phyloP scores from a whole-genome alignment of 2,329 filamentous ascomycete genomes.

The Xylariaceae sp. region DNA sequence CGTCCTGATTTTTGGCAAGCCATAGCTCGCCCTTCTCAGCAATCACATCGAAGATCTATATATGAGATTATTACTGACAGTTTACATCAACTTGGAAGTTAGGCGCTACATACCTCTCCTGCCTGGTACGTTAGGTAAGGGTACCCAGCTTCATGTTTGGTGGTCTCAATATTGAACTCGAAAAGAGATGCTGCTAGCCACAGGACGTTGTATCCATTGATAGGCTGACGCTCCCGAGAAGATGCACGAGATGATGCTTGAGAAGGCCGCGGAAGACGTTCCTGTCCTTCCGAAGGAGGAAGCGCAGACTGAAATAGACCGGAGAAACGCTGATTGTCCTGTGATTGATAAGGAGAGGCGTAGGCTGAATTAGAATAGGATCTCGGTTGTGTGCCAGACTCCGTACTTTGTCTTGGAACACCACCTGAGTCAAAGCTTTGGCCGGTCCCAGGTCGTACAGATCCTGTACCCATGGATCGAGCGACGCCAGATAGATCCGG shows the following conservation, averaged over 20 bases:
- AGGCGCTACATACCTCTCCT: constrained; percentile 67
- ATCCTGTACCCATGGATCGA: constrained; percentile 49
- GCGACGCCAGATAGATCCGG: constrained; percentile 56
- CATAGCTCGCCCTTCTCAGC: constrained; percentile 96
- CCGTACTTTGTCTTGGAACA: constrained; percentile 54
- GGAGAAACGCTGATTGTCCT: constrained; percentile 62
- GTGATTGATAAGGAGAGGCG: constrained; percentile 50
- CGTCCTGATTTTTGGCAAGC: constrained; percentile 97
- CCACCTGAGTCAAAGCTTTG: constrained; percentile 61
- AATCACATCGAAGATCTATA: constrained; percentile 83
- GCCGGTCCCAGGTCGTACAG: constrained; percentile 60
- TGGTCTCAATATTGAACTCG: constrained; percentile 94
- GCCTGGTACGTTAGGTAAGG: constrained; percentile 95
- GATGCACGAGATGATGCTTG: constrained; percentile 63
- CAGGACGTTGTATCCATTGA: constrained; percentile 70
- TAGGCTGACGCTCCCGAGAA: constrained; percentile 58
- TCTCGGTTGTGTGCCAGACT: constrained; percentile 49
- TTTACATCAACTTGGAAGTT: background rate
- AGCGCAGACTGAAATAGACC: constrained; percentile 86
- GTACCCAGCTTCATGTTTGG: constrained; percentile 90
- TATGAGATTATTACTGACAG: background rate
- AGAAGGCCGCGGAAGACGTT: constrained; percentile 55
- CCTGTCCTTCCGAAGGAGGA: constrained; percentile 71
- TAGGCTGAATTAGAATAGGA: constrained; percentile 61
- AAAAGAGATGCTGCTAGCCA: constrained; percentile 94